phyloP scores from a whole-genome alignment of 176 grass and related monocot species.

The Zea mays region Zm-B73-REFERENCE-NAM-5.0 NC_050097.1:197092001-197092500 shows the following conservation, averaged over 20 bases:
- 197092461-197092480: not conserved
- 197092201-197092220: conserved; percentile 44
- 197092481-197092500: conserved; percentile 8
- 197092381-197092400: conserved; percentile 29
- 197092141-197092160: conserved; percentile 64
- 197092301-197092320: conserved; percentile 65
- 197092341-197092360: conserved; percentile 27
- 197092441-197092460: not conserved
- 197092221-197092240: conserved; percentile 45
- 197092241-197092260: not conserved
- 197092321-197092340: conserved; percentile 55
- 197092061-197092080: conserved; percentile 14
- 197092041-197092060: not conserved
- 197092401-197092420: conserved; percentile 46
- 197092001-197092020: conserved; percentile 29
- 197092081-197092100: not conserved
- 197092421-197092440: conserved; percentile 1
- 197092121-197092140: conserved; percentile 27
- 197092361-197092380: conserved; percentile 2
- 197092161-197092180: conserved; percentile 39
- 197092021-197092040: not conserved
- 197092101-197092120: not conserved
- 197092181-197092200: conserved; percentile 62
- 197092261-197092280: conserved; percentile 50
- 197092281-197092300: conserved; percentile 65